Evolutionary conservation across 495 filamentous ascomycete species (phyloP).

Genomic region (Penicillium ochrochloron): DNA sequence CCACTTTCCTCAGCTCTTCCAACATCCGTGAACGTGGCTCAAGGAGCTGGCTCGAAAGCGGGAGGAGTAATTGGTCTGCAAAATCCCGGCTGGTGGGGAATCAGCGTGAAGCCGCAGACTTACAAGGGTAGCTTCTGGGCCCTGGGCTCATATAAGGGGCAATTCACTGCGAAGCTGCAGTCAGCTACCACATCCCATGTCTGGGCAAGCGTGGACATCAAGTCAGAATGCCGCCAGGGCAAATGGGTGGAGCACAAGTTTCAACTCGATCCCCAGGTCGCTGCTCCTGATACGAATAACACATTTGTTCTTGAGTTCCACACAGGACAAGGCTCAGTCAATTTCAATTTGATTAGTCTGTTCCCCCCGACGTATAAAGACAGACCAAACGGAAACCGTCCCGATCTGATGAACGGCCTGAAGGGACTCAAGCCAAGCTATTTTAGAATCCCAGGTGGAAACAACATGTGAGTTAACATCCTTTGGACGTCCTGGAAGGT

Average conservation of each 20-base stretch:
- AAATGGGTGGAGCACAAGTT: slow-evolving; percentile 1
- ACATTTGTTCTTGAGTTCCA: not conserved
- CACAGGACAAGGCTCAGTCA: not conserved
- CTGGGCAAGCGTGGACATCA: not conserved
- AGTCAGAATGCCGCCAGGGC: not conserved
- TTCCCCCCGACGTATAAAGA: slow-evolving; percentile 4
- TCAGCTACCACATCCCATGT: not conserved
- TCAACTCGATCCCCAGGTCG: not conserved
- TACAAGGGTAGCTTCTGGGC: not conserved
- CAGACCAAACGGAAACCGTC: not conserved
- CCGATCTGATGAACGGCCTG: not conserved
- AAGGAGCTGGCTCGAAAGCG: not conserved
- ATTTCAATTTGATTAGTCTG: slow-evolving; percentile 8
- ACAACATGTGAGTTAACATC: slow-evolving; percentile 48
- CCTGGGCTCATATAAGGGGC: not conserved
- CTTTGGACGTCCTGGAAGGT: not conserved
- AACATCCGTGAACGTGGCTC: not conserved
- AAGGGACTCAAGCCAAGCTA: not conserved
- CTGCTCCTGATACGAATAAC: slow-evolving; percentile 6
- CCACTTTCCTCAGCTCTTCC: not conserved
- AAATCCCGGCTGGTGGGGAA: slow-evolving; percentile 65
- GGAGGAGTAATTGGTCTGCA: not conserved
- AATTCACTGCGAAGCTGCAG: slow-evolving; percentile 2
- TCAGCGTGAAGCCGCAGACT: slow-evolving; percentile 24
- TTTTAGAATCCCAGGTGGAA: slow-evolving; percentile 62